Evolutionary conservation across 2,329 filamentous ascomycete species (phyloP).

Genomic region (Hymenoscyphus fructigenus): DNA sequence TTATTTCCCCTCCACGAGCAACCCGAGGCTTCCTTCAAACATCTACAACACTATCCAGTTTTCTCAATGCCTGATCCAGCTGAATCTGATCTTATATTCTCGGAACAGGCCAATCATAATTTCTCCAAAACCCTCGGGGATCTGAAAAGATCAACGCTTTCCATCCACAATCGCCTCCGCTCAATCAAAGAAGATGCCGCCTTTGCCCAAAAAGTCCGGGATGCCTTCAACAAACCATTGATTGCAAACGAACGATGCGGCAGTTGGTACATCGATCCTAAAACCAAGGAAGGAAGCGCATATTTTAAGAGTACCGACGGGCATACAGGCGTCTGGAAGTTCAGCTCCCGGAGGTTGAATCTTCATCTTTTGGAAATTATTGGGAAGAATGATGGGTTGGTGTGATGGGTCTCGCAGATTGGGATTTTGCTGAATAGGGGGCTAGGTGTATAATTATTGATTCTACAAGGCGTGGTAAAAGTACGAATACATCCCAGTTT

Average conservation of each 20-base stretch:
- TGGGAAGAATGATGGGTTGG: slow-evolving; percentile 64
- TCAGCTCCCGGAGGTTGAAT: slow-evolving; percentile 82
- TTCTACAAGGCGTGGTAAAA: slow-evolving; percentile 87
- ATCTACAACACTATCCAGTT: background rate
- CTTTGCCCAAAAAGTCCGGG: slow-evolving; percentile 67
- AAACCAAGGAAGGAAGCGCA: slow-evolving; percentile 66
- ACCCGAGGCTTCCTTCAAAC: background rate
- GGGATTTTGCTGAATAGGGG: slow-evolving; percentile 5
- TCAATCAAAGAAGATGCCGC: slow-evolving; percentile 75
- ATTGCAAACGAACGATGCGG: slow-evolving; percentile 94
- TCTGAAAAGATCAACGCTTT: slow-evolving; percentile 74
- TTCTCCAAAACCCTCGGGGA: slow-evolving; percentile 69
- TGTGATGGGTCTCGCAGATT: slow-evolving; percentile 13
- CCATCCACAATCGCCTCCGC: slow-evolving; percentile 75
- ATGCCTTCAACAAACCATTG: slow-evolving; percentile 61
- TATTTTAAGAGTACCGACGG: slow-evolving; percentile 99
- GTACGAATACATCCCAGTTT: slow-evolving; percentile 43
- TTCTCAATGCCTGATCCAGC: slow-evolving; percentile 39
- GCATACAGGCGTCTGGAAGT: slow-evolving; percentile 86
- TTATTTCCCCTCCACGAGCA: background rate
- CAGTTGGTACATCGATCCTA: slow-evolving; percentile 83
- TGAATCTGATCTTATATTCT: slow-evolving; percentile 45
- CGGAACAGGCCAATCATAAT: slow-evolving; percentile 56
- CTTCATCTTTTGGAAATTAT: slow-evolving; percentile 73
- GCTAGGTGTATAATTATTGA: slow-evolving; percentile 79